A percentile compares a stretch with the other conserved stretches of the same genome.
phyloP scores from a whole-genome alignment of 2,329 filamentous ascomycete species.

The Exutisphaerella laricina region DNA sequence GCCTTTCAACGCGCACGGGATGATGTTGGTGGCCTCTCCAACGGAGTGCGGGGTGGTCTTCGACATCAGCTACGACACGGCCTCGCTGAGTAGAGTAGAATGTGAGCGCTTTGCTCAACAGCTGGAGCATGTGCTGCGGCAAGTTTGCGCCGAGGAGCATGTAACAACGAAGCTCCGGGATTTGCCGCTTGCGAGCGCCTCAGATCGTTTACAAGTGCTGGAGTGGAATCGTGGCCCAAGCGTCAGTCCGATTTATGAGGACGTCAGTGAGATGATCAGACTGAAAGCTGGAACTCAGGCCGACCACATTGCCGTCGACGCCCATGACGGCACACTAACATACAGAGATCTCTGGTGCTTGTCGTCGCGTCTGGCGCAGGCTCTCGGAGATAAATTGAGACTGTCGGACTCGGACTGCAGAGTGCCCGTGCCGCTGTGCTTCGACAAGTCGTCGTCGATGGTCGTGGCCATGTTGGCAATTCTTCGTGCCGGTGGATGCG shows the following conservation, averaged over 20 bases:
- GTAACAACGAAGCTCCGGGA: not conserved
- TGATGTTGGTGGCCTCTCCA: constrained; percentile 3
- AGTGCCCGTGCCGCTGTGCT: not conserved
- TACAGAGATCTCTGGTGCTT: not conserved
- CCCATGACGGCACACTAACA: not conserved
- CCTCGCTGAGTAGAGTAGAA: not conserved
- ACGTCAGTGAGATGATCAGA: not conserved
- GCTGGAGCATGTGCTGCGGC: not conserved
- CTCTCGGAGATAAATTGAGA: not conserved
- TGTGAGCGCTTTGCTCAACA: constrained; percentile 1
- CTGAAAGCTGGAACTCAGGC: not conserved
- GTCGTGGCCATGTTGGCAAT: constrained; percentile 36
- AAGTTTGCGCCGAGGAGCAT: not conserved
- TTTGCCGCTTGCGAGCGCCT: not conserved
- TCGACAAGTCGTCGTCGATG: constrained; percentile 34
- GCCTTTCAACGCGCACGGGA: constrained; percentile 5
- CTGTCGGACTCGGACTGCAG: not conserved
- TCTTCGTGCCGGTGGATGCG: constrained; percentile 30
- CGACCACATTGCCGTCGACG: not conserved
- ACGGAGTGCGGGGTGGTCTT: not conserved
- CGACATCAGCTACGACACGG: constrained; percentile 5
- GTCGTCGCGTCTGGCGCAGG: not conserved
- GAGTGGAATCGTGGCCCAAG: constrained; percentile 5
- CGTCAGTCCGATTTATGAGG: not conserved
- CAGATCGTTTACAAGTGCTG: not conserved